Conservation (phyloP, 192 early-diverging fungal species). For the Endogone sp. region DNA sequence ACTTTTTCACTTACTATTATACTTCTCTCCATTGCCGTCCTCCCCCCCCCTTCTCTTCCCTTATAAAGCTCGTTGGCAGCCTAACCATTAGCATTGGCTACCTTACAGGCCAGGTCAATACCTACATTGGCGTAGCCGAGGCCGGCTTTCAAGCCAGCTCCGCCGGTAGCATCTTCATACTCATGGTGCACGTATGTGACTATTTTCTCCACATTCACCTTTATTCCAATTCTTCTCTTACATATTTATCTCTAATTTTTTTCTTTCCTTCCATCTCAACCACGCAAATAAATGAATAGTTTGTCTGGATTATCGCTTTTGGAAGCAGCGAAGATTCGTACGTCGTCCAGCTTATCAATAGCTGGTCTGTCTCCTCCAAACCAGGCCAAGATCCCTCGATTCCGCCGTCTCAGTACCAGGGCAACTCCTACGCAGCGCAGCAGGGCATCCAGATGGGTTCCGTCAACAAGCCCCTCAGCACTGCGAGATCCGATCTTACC, state of each 20-base stretch:
- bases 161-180: constrained; percentile 23
- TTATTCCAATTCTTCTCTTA: constrained; percentile 8
- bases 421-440: constrained; percentile 27
- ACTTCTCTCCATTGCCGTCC: constrained; percentile 2
- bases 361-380: background rate
- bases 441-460: constrained; percentile 25
- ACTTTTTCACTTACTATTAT: no score
- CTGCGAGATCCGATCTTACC: constrained; percentile 11
- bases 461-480: constrained; percentile 15
- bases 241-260: no score
- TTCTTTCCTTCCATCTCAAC: no score
- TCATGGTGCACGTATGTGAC: constrained; percentile 20
- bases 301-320: constrained; percentile 67
- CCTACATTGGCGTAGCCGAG: background rate
- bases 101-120: constrained; percentile 11
- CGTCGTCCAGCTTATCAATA: constrained; percentile 5
- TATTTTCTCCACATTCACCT: background rate
- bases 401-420: background rate
- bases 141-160: constrained; percentile 2
- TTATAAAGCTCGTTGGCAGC: constrained; percentile 13
- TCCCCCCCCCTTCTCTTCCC: background rate
- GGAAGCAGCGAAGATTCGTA: constrained; percentile 58
- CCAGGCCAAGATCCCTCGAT: background rate
- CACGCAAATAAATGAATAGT: no score
- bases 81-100: constrained; percentile 16